Evolutionary conservation across 192 early-diverging fungal genomes (phyloP).

Genomic region (Gigaspora rosea): DNA sequence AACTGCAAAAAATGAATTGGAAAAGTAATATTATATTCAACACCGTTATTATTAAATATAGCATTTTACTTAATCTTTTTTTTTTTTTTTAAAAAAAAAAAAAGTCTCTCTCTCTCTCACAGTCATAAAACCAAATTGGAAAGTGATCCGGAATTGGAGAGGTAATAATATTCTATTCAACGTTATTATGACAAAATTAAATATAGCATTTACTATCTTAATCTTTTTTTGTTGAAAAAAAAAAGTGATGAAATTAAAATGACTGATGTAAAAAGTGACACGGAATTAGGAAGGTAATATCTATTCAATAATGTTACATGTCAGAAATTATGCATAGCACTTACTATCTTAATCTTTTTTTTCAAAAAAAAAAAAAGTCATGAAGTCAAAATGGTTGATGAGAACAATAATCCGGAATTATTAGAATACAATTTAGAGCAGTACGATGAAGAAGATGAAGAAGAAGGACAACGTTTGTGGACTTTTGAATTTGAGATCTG

Average conservation of each 20-base stretch:
- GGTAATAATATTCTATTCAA: no score
- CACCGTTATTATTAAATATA: not conserved
- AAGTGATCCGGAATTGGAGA: constrained; percentile 56
- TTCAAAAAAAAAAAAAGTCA: not conserved
- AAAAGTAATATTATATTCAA: not conserved
- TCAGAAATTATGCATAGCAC: not conserved
- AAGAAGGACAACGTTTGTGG: constrained; percentile 28
- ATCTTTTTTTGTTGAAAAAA: not conserved
- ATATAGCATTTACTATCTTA: not conserved
- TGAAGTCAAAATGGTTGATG: constrained; percentile 13
- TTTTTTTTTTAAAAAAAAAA: not conserved
- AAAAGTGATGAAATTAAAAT: constrained; percentile 3
- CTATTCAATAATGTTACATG: no score
- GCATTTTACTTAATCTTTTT: not conserved
- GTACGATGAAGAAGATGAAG: constrained; percentile 84
- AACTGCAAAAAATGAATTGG: not conserved
- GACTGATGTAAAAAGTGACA: constrained; percentile 37
- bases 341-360: not conserved
- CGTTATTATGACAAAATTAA: not conserved
- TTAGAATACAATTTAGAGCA: constrained; percentile 89
- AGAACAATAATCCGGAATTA: constrained; percentile 58
- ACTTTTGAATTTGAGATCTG: not conserved
- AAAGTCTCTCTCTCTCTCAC: no score
- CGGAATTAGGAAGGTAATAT: constrained; percentile 54
- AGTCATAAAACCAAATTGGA: constrained; percentile 3